Base-by-base conservation (phyloP, 257 asterid species). In the Apocynum venetum region DNA sequence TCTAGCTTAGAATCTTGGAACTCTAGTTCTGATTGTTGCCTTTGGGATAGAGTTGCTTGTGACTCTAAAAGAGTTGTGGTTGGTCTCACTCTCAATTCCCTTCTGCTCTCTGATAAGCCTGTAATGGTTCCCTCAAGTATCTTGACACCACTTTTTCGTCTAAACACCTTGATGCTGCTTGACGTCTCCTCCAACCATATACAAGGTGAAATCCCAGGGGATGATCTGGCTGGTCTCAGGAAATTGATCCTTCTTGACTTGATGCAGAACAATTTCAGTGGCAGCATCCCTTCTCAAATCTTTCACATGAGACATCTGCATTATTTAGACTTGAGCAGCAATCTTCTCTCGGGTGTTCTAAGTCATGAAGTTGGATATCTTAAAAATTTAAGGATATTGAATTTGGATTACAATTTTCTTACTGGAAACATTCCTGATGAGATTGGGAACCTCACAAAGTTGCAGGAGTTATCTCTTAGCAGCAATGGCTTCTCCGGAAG, bases 301-400 rank as follows among this genome's bases (percentile, higher is more conserved):
- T 83, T 80, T 51, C 84, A 71, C 41, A 74, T 80, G 72, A 78
- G 74, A 56, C 9, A 70, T 57, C 80, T 83, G 49, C 78, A 78
- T 17, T 53, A 83, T 83, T 80, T 80, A 20, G 84, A 80, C 73
- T 72, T 83, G 71, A 83, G 82, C 65, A 36, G 35, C 19, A 80
- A 78, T 78, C 47, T 47, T 6, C 75, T 78, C 55, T 51, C 77
- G 12, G 84, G 84, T 53, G 61, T 40, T 52, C 31, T 83, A 20
- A 71, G 49, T 63, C 75, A 40, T 47, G 69, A 80, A 41, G 71
- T 77, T 46, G 84, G 80, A 36, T 31, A 60, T 56, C 80, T 80
- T 60, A 38, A 31, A 65, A 25, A 63, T 40, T 72, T 83, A 59
- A 77, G 66, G 73, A 73, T 59, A 3, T 40, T 83, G 82, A 77